Evolutionary conservation across 225 moss, liverwort and hornwort genomes (phyloP), one percentile per base, ranked within the genome.

Genomic region (Physcomitrium patens): DNA sequence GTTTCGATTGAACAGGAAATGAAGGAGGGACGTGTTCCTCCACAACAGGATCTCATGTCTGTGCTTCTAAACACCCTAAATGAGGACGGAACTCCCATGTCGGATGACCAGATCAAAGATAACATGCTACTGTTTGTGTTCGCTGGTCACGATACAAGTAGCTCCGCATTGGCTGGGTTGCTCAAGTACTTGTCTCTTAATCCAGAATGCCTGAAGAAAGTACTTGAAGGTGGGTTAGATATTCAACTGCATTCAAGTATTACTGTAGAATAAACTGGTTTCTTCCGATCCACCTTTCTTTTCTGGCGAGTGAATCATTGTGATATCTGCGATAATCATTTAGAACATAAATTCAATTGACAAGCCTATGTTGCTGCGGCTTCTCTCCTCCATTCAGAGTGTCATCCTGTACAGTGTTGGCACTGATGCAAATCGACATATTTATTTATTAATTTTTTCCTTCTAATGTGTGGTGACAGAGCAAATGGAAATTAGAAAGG

Each of bases 61-160:
- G 0, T 44, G 9, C 48, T 91, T 69, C 68, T 91, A 8, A 83
- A 59, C 1, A 48, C 52, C 5, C 74, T 60, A 6, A 63, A 79
- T n/a, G 84, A 86, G 60, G 77, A 65, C 5, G 86, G 86, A 45
- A 4, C 20, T 11, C 4, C 23, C 0, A 52, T 65, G 60, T 77
- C 73, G 3, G 83, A 84, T 28, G 70, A 72, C 4, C 78, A 58
- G 10, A 79, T 91, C 9, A 65, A 74, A 20, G 85, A 91, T 62
- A 87, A 89, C 62, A 59, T 82, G 11, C 16, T 70, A 27, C 0
- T 65, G 14, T 0, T 85, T 52, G 1, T 89, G 3, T 81, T 76
- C 9, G 89, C 85, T 0, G 83, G 91, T 8, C 80, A 83, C 17
- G 86, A 85, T 13, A 76, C 85, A 0, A 83, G 42, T 70, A 77